Percentiles rank a stretch among this genome's conserved stretches.
These are phyloP conservation scores for Tulasnella sp. DNA, from an alignment of 768 basidiomycete species.

Conservation along the genomic window DNA sequence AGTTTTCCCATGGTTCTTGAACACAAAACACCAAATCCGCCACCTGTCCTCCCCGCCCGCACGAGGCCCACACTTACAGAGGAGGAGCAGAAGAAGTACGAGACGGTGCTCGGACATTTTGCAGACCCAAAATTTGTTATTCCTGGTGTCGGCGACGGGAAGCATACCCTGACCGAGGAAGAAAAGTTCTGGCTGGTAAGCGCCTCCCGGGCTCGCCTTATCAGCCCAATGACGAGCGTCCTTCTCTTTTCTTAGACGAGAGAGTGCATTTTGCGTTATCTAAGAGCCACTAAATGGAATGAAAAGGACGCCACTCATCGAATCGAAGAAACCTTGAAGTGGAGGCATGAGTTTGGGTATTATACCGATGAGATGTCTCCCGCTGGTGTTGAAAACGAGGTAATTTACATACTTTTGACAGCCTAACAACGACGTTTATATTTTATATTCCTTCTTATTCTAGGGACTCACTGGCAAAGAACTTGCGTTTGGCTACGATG, in stretches of 20 bases:
- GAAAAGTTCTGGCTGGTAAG: conserved; percentile 73
- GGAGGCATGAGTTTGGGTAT: conserved; percentile 73
- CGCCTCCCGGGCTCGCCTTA: conserved; percentile 21
- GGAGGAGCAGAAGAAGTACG: conserved; percentile 43
- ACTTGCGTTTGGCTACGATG: conserved; percentile 69
- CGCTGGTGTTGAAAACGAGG: conserved; percentile 66
- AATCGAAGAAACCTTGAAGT: conserved; percentile 62
- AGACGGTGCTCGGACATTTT: conserved; percentile 55
- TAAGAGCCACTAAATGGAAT: conserved; percentile 74
- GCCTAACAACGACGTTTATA: neutral
- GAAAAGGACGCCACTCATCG: conserved; percentile 49
- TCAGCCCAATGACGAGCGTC: neutral
- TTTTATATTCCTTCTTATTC: neutral
- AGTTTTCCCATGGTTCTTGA: neutral
- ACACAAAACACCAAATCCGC: conserved; percentile 4
- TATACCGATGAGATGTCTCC: conserved; percentile 50
- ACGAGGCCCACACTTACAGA: conserved; percentile 13
- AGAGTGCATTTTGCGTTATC: conserved; percentile 65
- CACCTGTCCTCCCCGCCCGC: neutral
- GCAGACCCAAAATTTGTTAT: conserved; percentile 44
- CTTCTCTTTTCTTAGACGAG: conserved; percentile 35
- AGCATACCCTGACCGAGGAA: conserved; percentile 46
- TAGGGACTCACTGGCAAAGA: conserved; percentile 78
- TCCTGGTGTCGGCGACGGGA: conserved; percentile 37
- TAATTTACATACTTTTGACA: conserved; percentile 25